Evolutionary conservation across 768 basidiomycete genomes (phyloP), one percentile per base, ranked within the genome.

Genomic region (Candolleomyces eurysporus): DNA sequence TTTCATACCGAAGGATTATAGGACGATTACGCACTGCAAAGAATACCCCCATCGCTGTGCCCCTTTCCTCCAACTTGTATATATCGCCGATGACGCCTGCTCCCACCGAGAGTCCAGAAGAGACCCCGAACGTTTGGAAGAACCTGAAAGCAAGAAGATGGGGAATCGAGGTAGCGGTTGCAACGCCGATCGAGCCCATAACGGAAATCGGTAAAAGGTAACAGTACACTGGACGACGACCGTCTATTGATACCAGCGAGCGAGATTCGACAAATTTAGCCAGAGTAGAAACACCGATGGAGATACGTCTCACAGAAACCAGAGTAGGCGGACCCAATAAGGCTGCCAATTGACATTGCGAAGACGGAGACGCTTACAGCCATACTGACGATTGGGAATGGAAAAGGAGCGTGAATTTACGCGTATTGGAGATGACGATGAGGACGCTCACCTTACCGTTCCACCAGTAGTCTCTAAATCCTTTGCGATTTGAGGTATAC

Each of bases 401-500:
- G 14, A 11, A 19, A 16, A 51, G n/a, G 8, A 11, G 21, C 16
- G 16, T 17, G 10, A 31, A 16, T 53, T n/a, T 16, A 21, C 21
- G 22, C 30, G 14, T 32, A 11, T 17, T 31, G 30, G 4, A 26
- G 16, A 51, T 4, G 26, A 26, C 2, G 4, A 26, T 2, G 10
- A 36, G 16, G 48, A n/a, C 16, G 30, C 71, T 11, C 58, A 84
- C 85, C 85, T 89, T 55, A 91, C 79, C 11, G 87, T 70, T 10
- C 81, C 65, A 0, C 81, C 80, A 0, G 87, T 82, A 0, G 87
- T 78, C n/a, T 81, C 46, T 6, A 93, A 71, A 60, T 94, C 90
- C 32, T 69, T 71, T 8, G 90, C 84, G 51, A 94, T 85, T 53
- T 88, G 81, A 0, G 90, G 89, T 56, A 92, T 89, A 0, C 86